These are phyloP conservation scores for Coniella lustricola DNA, from an alignment of 2,329 filamentous ascomycete genomes.

Conservation along the genomic window DNA sequence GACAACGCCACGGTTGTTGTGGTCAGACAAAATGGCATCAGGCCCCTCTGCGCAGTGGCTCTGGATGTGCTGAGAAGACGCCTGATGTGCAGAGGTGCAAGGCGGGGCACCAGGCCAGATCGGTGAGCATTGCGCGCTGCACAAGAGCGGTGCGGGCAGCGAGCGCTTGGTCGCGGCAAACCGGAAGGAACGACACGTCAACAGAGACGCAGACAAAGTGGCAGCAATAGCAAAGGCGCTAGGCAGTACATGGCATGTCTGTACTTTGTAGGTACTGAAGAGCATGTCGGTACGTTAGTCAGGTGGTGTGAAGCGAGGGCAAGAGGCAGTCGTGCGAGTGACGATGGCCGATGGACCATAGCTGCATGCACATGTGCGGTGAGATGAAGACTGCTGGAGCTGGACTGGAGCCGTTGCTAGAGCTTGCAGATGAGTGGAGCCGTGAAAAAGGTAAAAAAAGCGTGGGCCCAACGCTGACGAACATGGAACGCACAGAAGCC, in stretches of 20 bases:
- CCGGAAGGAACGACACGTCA: constrained; percentile 16
- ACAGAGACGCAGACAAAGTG: constrained; percentile 8
- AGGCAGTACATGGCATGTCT: not conserved
- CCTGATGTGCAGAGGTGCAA: constrained; percentile 7
- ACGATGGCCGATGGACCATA: not conserved
- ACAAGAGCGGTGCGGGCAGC: constrained; percentile 7
- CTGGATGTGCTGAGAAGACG: constrained; percentile 6
- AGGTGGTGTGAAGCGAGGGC: not conserved
- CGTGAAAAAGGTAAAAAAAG: constrained; percentile 11
- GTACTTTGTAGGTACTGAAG: too few relatives aligned
- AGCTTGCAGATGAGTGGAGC: constrained; percentile 14
- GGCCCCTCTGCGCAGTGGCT: not conserved
- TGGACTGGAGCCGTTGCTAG: constrained; percentile 6
- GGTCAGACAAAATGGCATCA: constrained; percentile 11
- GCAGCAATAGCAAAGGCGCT: constrained; percentile 6
- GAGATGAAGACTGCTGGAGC: constrained; percentile 13
- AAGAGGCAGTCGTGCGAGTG: constrained; percentile 10
- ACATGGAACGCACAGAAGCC: constrained; percentile 7
- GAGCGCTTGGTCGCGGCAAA: constrained; percentile 13
- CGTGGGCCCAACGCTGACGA: constrained; percentile 9
- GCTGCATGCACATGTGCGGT: constrained; percentile 13
- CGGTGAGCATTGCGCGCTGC: constrained; percentile 13
- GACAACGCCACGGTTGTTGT: constrained; percentile 8
- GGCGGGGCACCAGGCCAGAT: constrained; percentile 5
- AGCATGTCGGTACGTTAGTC: not conserved